Evolutionary conservation across 768 basidiomycete genomes (phyloP).

Genomic region (Termitomyces sp.): DNA sequence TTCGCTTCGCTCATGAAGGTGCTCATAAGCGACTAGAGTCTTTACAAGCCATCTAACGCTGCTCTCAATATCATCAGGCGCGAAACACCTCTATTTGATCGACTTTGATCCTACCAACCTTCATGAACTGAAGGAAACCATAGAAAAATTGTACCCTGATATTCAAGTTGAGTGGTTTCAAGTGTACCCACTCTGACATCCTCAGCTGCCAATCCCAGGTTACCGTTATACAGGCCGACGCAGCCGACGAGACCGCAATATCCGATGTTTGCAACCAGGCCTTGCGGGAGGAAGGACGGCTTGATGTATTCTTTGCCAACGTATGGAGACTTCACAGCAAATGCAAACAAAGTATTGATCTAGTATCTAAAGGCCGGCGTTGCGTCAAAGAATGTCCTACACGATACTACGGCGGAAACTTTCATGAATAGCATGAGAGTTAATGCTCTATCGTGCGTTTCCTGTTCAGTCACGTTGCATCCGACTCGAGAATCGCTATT

Average conservation of each 20-base stretch:
- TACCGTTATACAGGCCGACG: constrained; percentile 78
- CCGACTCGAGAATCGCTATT: not conserved
- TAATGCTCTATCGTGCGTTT: constrained; percentile 58
- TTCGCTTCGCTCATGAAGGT: constrained; percentile 84
- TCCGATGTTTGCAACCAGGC: constrained; percentile 68
- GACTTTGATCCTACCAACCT: constrained; percentile 69
- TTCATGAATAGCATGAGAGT: constrained; percentile 80
- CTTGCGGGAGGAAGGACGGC: constrained; percentile 74
- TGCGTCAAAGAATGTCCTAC: constrained; percentile 41
- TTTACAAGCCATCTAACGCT: not conserved
- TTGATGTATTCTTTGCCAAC: constrained; percentile 96
- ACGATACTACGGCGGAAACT: constrained; percentile 54
- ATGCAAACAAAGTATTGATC: not conserved
- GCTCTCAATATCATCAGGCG: constrained; percentile 44
- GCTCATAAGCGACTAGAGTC: not conserved
- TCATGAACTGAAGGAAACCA: constrained; percentile 65
- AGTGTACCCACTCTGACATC: not conserved
- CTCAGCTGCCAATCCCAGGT: constrained; percentile 46
- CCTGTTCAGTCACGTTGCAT: not conserved
- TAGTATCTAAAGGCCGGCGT: constrained; percentile 60
- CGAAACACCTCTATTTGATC: constrained; percentile 73
- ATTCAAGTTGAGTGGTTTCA: constrained; percentile 59
- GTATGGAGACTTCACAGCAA: constrained; percentile 39
- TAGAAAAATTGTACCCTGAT: constrained; percentile 66
- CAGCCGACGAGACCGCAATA: constrained; percentile 74